Conservation (phyloP, 345 rosid genomes). For the Gynandropsis gynandra region DNA sequence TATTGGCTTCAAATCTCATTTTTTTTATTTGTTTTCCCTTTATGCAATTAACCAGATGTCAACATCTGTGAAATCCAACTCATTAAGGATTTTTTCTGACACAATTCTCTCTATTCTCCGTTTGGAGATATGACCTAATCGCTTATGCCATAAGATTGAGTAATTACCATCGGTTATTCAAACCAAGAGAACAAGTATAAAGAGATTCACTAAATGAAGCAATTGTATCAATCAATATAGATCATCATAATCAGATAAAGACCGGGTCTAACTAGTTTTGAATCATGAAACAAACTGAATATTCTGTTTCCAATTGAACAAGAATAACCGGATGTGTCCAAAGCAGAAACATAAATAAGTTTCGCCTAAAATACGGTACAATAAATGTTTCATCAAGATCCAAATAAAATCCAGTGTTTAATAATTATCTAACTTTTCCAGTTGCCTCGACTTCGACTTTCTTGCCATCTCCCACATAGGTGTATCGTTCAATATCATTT, state of each 20-base stretch:
- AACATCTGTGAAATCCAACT: background rate
- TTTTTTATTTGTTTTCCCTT: background rate
- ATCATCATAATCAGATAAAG: background rate
- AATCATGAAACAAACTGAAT: too few relatives aligned
- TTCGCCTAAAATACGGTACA: background rate
- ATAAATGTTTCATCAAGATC: background rate
- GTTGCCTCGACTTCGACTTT: background rate
- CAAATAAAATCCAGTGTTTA: background rate
- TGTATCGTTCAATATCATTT: too few relatives aligned
- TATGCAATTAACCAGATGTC: background rate
- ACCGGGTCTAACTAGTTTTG: too few relatives aligned
- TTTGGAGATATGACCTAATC: background rate
- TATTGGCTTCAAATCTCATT: background rate
- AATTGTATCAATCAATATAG: conserved; percentile 13
- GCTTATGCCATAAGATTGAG: background rate
- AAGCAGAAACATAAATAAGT: background rate
- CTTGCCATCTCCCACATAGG: background rate
- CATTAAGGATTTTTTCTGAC: background rate
- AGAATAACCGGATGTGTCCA: background rate
- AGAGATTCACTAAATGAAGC: conserved; percentile 18
- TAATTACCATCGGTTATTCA: background rate
- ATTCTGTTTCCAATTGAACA: background rate
- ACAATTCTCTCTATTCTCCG: background rate
- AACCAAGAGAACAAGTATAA: background rate
- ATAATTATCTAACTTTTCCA: background rate